A percentile compares a stretch with the other conserved stretches of the same genome.
These are phyloP conservation scores for Apiospora sp. DNA, from an alignment of 2,329 filamentous ascomycete species.

Conservation along the genomic window DNA sequence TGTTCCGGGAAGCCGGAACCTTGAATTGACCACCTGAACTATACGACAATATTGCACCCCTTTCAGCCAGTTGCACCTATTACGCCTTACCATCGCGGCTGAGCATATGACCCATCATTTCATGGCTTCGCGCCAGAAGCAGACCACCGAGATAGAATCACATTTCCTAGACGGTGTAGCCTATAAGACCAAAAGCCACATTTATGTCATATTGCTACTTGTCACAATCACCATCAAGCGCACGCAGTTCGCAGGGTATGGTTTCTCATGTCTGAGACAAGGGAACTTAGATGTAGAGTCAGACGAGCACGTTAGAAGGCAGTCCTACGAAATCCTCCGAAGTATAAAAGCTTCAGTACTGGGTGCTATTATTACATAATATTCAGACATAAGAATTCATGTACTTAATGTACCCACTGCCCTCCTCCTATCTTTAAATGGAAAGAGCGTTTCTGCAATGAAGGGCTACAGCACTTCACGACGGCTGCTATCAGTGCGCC, in stretches of 20 bases:
- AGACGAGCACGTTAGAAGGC: neutral
- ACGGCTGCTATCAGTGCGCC: too few relatives aligned
- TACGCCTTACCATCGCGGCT: neutral
- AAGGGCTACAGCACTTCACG: too few relatives aligned
- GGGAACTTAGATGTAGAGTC: neutral
- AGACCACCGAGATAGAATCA: neutral
- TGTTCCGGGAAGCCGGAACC: neutral
- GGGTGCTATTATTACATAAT: too few relatives aligned
- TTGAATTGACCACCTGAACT: constrained; percentile 8
- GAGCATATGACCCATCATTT: neutral
- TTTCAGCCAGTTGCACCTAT: neutral
- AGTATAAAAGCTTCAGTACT: neutral
- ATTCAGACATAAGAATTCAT: too few relatives aligned
- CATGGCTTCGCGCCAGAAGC: neutral
- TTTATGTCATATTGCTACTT: neutral
- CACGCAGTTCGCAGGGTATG: neutral
- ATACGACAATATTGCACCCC: neutral
- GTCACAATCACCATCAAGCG: neutral
- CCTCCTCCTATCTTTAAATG: too few relatives aligned
- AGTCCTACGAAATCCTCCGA: neutral
- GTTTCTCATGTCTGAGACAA: neutral
- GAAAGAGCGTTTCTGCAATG: too few relatives aligned
- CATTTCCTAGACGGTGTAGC: neutral
- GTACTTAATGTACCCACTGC: too few relatives aligned
- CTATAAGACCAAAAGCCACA: neutral